Conservation (phyloP, 169 alveolate genomes). For the Babesia ovata region DNA sequence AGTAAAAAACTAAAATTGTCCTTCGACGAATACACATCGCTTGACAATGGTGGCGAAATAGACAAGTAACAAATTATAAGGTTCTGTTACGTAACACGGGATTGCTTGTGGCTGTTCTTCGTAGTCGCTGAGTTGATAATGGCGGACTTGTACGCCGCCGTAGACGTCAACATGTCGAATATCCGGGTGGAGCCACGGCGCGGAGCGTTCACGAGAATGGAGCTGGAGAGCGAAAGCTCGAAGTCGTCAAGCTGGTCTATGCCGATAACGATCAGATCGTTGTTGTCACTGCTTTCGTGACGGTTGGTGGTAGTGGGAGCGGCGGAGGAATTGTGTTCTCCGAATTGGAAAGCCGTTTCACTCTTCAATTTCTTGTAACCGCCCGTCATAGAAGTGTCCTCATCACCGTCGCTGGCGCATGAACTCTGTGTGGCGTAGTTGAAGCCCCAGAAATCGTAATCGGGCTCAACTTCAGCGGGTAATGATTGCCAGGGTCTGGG, state of each 20-base stretch:
- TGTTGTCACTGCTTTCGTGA: conserved; percentile 23
- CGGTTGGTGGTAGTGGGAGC: conserved; percentile 2
- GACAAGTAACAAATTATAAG: not conserved
- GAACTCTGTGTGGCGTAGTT: conserved; percentile 7
- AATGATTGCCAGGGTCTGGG: not conserved
- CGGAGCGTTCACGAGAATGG: conserved; percentile 29
- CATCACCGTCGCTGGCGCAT: not conserved
- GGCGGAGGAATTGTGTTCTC: not conserved
- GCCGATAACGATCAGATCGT: conserved; percentile 33
- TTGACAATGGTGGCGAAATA: not conserved
- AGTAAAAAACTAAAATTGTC: conserved; percentile 45
- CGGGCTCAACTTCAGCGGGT: conserved; percentile 29
- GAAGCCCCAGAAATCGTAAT: conserved; percentile 61
- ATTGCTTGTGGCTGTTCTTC: conserved; percentile 17
- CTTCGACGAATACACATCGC: conserved; percentile 13
- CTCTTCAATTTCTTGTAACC: conserved; percentile 3
- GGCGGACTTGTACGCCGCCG: conserved; percentile 67
- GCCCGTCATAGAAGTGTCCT: not conserved
- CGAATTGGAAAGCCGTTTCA: not conserved
- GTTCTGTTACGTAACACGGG: not conserved
- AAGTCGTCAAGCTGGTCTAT: conserved; percentile 59
- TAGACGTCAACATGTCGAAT: conserved; percentile 50
- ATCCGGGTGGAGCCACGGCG: conserved; percentile 22
- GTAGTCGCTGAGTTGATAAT: conserved; percentile 40
- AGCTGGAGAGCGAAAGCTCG: conserved; percentile 47